These are phyloP conservation scores for Oryza brachyantha DNA, from an alignment of 176 grass and related monocot species.

Conservation along the genomic window DNA sequence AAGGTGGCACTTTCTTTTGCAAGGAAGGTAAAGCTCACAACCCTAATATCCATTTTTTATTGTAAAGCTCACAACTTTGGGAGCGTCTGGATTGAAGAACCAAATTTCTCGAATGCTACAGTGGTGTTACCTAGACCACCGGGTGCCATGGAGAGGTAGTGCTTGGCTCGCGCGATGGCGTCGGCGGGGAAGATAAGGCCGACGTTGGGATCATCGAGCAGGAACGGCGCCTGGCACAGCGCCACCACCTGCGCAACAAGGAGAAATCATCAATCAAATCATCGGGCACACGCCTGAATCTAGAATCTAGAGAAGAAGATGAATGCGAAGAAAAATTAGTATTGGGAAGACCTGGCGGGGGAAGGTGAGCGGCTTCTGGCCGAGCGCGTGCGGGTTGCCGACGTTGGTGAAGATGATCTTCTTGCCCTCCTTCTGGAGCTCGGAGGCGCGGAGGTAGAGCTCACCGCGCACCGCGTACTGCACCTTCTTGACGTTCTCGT, in stretches of 20 bases:
- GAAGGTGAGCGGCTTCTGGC: slow-evolving; percentile 96
- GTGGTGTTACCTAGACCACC: slow-evolving; percentile 72
- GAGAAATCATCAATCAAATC: neutral
- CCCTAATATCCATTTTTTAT: no score
- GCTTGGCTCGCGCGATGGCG: slow-evolving; percentile 86
- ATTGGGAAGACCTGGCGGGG: slow-evolving; percentile 62
- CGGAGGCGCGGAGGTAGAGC: slow-evolving; percentile 93
- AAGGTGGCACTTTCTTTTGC: neutral
- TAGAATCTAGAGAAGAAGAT: neutral
- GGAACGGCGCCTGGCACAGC: slow-evolving; percentile 92
- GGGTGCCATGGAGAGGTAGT: slow-evolving; percentile 80
- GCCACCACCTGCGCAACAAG: slow-evolving; percentile 68
- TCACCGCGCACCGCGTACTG: slow-evolving; percentile 95
- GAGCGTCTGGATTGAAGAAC: neutral
- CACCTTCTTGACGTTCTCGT: slow-evolving; percentile 95
- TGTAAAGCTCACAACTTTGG: no score
- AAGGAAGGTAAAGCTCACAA: neutral
- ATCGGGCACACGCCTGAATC: neutral
- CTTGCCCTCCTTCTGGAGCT: slow-evolving; percentile 98
- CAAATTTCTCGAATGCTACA: neutral
- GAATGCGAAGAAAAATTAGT: no score
- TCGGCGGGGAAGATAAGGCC: slow-evolving; percentile 91
- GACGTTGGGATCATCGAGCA: slow-evolving; percentile 94
- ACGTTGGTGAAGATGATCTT: slow-evolving; percentile 99
- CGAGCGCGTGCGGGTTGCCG: slow-evolving; percentile 95